A percentile compares a stretch with the other conserved stretches of the same genome.
Conservation (phyloP, 2,329 filamentous ascomycete genomes). For the Curvularia eragrostidis region DNA sequence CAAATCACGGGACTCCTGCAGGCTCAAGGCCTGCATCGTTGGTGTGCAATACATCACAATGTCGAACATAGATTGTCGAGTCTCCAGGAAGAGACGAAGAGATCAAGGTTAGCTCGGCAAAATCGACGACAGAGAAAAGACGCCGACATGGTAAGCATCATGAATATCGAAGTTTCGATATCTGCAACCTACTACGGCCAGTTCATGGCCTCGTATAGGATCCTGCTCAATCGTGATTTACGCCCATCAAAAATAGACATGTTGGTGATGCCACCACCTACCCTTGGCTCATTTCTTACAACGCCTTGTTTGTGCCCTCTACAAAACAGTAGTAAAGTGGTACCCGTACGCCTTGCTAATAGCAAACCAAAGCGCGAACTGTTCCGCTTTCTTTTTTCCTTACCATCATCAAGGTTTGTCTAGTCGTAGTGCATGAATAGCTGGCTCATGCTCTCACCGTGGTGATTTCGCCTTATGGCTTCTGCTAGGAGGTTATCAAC, state of each 20-base stretch:
- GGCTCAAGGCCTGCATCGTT: slow-evolving; percentile 55
- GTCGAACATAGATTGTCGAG: not conserved
- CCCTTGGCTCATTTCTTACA: slow-evolving; percentile 1
- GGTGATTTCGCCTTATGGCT: slow-evolving; percentile 93
- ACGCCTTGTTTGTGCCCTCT: slow-evolving; percentile 5
- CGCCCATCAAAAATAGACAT: slow-evolving; percentile 7
- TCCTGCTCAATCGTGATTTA: slow-evolving; percentile 6
- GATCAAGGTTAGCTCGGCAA: not conserved
- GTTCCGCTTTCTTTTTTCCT: not conserved
- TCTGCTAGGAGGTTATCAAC: slow-evolving; percentile 87
- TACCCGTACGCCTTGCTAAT: slow-evolving; percentile 22
- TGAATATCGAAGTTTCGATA: slow-evolving; percentile 4
- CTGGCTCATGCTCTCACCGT: slow-evolving; percentile 79
- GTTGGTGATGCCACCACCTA: slow-evolving; percentile 8
- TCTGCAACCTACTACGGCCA: slow-evolving; percentile 9
- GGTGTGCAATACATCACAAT: slow-evolving; percentile 31
- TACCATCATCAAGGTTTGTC: slow-evolving; percentile 4
- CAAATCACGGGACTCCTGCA: slow-evolving; percentile 50
- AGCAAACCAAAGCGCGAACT: slow-evolving; percentile 5
- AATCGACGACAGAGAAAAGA: not conserved
- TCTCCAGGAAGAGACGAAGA: not conserved
- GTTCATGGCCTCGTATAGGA: not conserved
- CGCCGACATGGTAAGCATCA: not conserved
- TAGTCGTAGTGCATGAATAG: slow-evolving; percentile 56
- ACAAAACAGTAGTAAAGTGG: slow-evolving; percentile 2